These are phyloP conservation scores for Suhomyces kilbournensis DNA, from an alignment of 805 yeast species.

Conservation along the genomic window DNA sequence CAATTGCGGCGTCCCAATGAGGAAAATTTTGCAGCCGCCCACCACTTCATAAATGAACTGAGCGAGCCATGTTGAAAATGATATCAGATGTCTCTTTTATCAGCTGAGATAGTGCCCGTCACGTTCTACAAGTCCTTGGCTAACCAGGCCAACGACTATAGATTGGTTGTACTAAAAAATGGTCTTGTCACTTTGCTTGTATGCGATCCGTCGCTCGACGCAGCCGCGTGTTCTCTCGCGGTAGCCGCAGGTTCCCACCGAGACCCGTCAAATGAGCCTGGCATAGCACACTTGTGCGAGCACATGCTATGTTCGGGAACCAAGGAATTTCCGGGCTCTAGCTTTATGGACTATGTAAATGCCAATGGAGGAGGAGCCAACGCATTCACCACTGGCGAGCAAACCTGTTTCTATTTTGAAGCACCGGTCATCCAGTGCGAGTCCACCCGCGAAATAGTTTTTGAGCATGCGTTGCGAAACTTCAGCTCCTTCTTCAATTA, in stretches of 20 bases:
- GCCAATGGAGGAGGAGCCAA: slow-evolving; percentile 56
- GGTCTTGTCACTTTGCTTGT: slow-evolving; percentile 67
- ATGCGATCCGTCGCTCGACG: slow-evolving; percentile 67
- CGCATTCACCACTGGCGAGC: slow-evolving; percentile 69
- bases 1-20: not conserved
- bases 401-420: slow-evolving; percentile 62
- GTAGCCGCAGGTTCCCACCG: slow-evolving; percentile 79
- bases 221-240: slow-evolving; percentile 67
- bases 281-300: slow-evolving; percentile 89
- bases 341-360: slow-evolving; percentile 43
- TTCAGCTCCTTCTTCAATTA: slow-evolving; percentile 50
- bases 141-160: slow-evolving; percentile 38
- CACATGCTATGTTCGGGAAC: slow-evolving; percentile 59
- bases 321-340: slow-evolving; percentile 49
- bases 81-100: not conserved
- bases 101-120: slow-evolving; percentile 5
- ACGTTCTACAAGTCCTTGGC: slow-evolving; percentile 32
- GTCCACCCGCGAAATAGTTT: slow-evolving; percentile 30
- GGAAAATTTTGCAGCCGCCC: not conserved
- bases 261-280: slow-evolving; percentile 69
- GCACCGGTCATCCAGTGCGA: slow-evolving; percentile 44
- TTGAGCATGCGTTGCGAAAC: slow-evolving; percentile 44
- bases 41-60: not conserved
- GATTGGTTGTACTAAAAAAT: slow-evolving; percentile 55
- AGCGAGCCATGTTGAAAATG: not conserved